phyloP scores from a whole-genome alignment of 257 asterid genomes.

The Nicotiana noctiflora region DNA sequence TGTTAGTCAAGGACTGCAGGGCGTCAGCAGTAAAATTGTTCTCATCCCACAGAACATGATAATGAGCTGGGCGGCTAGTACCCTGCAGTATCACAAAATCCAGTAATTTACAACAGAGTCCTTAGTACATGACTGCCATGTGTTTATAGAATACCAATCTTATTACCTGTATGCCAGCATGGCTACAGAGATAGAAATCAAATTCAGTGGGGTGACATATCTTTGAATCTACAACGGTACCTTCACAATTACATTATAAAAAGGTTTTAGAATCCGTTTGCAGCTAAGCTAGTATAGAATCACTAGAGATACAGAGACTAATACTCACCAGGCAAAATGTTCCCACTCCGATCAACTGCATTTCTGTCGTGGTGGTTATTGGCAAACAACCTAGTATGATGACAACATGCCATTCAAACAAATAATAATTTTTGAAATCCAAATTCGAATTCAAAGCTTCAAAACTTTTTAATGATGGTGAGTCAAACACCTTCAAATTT shows the following conservation, averaged over 20 bases:
- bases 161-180: slow-evolving; percentile 87
- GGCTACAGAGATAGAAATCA: slow-evolving; percentile 95
- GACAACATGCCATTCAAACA: no score
- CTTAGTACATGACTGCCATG: not conserved
- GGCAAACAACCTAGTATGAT: no score
- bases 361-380: no score
- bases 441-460: no score
- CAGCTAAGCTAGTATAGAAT: no score
- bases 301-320: no score
- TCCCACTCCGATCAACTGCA: no score
- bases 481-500: no score
- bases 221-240: slow-evolving; percentile 90
- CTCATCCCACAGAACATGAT: slow-evolving; percentile 87
- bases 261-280: not conserved
- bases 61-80: slow-evolving; percentile 83
- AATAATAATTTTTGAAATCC: no score
- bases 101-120: not conserved
- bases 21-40: slow-evolving; percentile 71
- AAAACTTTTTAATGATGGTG: no score
- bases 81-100: slow-evolving; percentile 35
- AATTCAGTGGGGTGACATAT: slow-evolving; percentile 96
- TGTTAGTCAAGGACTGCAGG: slow-evolving; percentile 66
- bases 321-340: no score
- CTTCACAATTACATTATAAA: slow-evolving; percentile 24
- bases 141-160: not conserved